phyloP scores from a whole-genome alignment of 2,329 filamentous ascomycete genomes.

The Alternaria incomplexa region DNA sequence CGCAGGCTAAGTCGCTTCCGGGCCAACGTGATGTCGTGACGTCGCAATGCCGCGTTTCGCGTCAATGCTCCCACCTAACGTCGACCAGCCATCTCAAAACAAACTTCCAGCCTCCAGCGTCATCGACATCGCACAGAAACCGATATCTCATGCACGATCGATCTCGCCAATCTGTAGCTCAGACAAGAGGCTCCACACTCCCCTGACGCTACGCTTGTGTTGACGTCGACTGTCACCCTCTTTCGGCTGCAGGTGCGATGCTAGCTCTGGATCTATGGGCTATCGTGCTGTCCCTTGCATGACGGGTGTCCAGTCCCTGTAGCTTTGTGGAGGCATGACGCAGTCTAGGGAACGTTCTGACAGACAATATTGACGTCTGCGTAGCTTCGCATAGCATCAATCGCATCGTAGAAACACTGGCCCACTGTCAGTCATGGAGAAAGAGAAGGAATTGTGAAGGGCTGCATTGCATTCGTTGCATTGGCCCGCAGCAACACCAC shows the following conservation, averaged over 20 bases:
- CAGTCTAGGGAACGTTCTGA: neutral
- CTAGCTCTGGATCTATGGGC: neutral
- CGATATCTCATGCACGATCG: constrained; percentile 24
- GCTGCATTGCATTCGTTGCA: too few species aligned
- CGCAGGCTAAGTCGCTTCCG: constrained; percentile 13
- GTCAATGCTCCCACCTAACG: constrained; percentile 19
- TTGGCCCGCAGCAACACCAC: neutral
- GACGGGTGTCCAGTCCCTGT: neutral
- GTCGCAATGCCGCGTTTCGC: constrained; percentile 27
- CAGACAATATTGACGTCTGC: neutral
- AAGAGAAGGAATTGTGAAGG: neutral
- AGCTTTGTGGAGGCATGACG: neutral
- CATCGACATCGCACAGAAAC: constrained; percentile 19
- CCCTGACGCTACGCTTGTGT: constrained; percentile 32
- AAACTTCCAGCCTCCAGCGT: constrained; percentile 15
- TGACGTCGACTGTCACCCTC: constrained; percentile 26
- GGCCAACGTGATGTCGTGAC: constrained; percentile 11
- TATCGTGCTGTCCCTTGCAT: neutral
- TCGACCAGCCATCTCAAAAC: constrained; percentile 20
- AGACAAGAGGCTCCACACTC: constrained; percentile 19
- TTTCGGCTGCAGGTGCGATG: constrained; percentile 3
- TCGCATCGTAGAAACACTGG: neutral
- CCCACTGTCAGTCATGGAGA: neutral
- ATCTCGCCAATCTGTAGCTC: constrained; percentile 29
- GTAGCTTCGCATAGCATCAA: neutral